A percentile compares a stretch with the other conserved stretches of the same genome.
Conservation (phyloP, 805 yeast species). For the Yarrowia divulgata region DNA sequence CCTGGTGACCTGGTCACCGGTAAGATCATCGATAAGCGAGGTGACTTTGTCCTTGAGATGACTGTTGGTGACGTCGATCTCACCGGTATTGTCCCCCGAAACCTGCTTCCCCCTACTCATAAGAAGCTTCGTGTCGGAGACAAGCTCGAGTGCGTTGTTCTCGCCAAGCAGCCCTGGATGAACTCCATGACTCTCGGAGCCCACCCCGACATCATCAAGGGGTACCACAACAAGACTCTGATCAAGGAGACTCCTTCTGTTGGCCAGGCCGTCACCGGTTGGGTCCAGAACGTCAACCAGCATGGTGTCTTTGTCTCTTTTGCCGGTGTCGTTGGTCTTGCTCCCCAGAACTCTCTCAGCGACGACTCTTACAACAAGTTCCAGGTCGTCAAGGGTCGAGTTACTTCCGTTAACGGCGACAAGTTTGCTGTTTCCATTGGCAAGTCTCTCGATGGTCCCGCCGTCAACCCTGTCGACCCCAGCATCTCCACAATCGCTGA, state of each 20-base stretch:
- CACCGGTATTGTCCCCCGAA: slow-evolving; percentile 56
- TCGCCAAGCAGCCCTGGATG: slow-evolving; percentile 69
- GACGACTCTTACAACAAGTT: slow-evolving; percentile 66
- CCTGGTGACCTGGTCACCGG: slow-evolving; percentile 60
- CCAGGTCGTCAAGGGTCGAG: slow-evolving; percentile 71
- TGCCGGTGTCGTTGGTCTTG: slow-evolving; percentile 83
- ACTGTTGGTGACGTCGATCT: slow-evolving; percentile 62
- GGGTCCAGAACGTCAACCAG: slow-evolving; percentile 75
- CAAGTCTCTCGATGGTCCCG: slow-evolving; percentile 65
- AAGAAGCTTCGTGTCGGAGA: slow-evolving; percentile 72
- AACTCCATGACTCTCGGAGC: slow-evolving; percentile 68
- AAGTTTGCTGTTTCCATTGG: slow-evolving; percentile 51
- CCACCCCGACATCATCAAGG: slow-evolving; percentile 71
- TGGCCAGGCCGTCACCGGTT: slow-evolving; percentile 68
- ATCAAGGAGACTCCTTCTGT: slow-evolving; percentile 66
- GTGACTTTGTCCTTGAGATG: slow-evolving; percentile 71
- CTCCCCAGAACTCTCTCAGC: slow-evolving; percentile 63
- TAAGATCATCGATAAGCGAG: slow-evolving; percentile 75
- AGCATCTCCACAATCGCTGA: slow-evolving; percentile 59
- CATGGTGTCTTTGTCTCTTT: slow-evolving; percentile 85
- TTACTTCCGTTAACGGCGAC: slow-evolving; percentile 72
- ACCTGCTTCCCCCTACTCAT: slow-evolving; percentile 61
- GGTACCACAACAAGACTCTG: slow-evolving; percentile 56
- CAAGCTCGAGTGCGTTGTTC: slow-evolving; percentile 60
- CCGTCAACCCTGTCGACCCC: slow-evolving; percentile 67